phyloP scores from a whole-genome alignment of 2,329 filamentous ascomycete genomes.

The Nemania sp. region DNA sequence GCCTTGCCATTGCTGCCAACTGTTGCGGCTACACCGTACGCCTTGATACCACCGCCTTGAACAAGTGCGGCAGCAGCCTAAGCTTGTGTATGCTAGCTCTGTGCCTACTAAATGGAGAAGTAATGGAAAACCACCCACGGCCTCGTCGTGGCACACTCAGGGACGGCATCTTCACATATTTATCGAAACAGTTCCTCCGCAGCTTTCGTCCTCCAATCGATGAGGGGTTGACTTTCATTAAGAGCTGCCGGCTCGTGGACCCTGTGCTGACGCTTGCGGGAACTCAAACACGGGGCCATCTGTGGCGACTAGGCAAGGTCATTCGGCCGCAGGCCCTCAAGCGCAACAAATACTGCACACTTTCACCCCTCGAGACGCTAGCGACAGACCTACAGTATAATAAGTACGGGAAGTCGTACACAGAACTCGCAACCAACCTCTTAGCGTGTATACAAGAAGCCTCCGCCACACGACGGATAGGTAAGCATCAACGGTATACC shows the following conservation, averaged over 20 bases:
- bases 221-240: slow-evolving; percentile 48
- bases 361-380: slow-evolving; percentile 41
- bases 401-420: slow-evolving; percentile 39
- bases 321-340: slow-evolving; percentile 45
- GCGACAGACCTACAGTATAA: slow-evolving; percentile 45
- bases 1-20: slow-evolving; percentile 49
- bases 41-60: slow-evolving; percentile 43
- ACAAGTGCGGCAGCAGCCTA: slow-evolving; percentile 42
- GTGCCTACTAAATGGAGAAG: slow-evolving; percentile 49
- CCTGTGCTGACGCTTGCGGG: slow-evolving; percentile 43
- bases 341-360: slow-evolving; percentile 40
- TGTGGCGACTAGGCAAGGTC: slow-evolving; percentile 46
- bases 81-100: slow-evolving; percentile 47
- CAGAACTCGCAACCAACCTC: slow-evolving; percentile 42
- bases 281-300: slow-evolving; percentile 42
- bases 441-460: slow-evolving; percentile 30
- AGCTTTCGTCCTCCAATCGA: slow-evolving; percentile 46
- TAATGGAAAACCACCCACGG: slow-evolving; percentile 46
- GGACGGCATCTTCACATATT: slow-evolving; percentile 44
- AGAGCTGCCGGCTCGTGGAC: slow-evolving; percentile 47
- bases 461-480: slow-evolving; percentile 11
- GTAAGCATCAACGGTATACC: slow-evolving; percentile 29
- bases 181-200: slow-evolving; percentile 45
- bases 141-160: slow-evolving; percentile 38
- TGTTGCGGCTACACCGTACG: slow-evolving; percentile 47